Conservation (phyloP, 106 monocot species). For the Dendrobium officinale region DNA sequence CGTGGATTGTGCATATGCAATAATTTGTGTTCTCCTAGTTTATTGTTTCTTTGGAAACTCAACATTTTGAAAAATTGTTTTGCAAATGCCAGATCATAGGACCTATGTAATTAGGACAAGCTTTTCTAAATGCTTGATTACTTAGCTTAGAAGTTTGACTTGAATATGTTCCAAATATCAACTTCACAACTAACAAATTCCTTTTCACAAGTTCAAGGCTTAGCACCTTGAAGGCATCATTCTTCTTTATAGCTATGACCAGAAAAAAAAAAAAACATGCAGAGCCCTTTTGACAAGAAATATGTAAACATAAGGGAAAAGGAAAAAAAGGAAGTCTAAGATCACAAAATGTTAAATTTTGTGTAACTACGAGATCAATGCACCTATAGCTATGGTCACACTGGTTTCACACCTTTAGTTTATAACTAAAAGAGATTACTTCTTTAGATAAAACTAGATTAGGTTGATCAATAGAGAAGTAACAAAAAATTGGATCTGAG, state of each 20-base stretch:
- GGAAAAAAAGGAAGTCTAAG: neutral
- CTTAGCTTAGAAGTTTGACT: no score
- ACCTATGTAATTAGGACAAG: no score
- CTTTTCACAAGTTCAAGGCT: no score
- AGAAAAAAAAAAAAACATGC: neutral
- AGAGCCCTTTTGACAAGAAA: neutral
- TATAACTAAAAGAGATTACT: neutral
- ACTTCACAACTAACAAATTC: no score
- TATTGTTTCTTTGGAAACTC: no score
- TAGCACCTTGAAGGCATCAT: no score
- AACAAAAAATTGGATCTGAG: neutral
- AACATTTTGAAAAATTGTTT: no score
- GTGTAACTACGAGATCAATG: neutral
- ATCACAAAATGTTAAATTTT: neutral
- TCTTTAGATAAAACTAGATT: neutral
- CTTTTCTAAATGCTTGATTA: no score
- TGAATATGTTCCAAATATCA: no score
- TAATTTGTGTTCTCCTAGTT: no score
- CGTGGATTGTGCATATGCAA: no score
- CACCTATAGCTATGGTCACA: neutral
- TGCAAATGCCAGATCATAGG: no score
- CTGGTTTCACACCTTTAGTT: neutral
- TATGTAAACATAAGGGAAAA: neutral
- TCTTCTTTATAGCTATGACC: neutral
- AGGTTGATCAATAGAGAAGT: neutral